These are phyloP conservation scores for Aspergillus pseudoglaucus DNA, from an alignment of 2,329 filamentous ascomycete species.

Conservation along the genomic window DNA sequence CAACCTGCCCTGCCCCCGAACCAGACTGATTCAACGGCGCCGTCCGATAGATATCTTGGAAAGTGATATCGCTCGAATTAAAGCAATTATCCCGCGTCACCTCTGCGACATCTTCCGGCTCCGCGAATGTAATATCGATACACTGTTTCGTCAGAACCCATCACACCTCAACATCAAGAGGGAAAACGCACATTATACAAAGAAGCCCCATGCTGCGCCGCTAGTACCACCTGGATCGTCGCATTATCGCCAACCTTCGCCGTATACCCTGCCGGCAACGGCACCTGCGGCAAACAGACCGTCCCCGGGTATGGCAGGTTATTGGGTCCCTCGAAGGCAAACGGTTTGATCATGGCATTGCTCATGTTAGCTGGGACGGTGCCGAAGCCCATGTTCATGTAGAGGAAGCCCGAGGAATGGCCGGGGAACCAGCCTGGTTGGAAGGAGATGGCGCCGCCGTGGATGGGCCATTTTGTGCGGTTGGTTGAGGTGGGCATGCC, in stretches of 20 bases:
- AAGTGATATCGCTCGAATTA: constrained; percentile 73
- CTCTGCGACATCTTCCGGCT: constrained; percentile 65
- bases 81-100: constrained; percentile 82
- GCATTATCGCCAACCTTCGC: constrained; percentile 79
- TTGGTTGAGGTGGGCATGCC: constrained; percentile 72
- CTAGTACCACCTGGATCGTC: constrained; percentile 82
- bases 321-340: constrained; percentile 74
- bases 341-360: constrained; percentile 68
- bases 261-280: constrained; percentile 64
- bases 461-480: constrained; percentile 84
- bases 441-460: constrained; percentile 77
- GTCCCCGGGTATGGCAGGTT: constrained; percentile 82
- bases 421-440: constrained; percentile 97
- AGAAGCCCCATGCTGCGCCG: constrained; percentile 74
- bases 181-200: constrained; percentile 64
- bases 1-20: constrained; percentile 12
- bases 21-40: constrained; percentile 20
- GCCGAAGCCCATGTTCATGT: constrained; percentile 85
- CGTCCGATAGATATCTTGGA: constrained; percentile 63
- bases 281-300: constrained; percentile 84
- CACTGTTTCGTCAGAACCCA: constrained; percentile 51
- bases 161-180: not conserved
- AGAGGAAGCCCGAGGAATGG: constrained; percentile 73
- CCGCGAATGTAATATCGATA: constrained; percentile 87
- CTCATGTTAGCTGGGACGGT: constrained; percentile 82